These are phyloP conservation scores for Plasmopara halstedii DNA, from an alignment of 352 stramenopile species.

Conservation along the genomic window DNA sequence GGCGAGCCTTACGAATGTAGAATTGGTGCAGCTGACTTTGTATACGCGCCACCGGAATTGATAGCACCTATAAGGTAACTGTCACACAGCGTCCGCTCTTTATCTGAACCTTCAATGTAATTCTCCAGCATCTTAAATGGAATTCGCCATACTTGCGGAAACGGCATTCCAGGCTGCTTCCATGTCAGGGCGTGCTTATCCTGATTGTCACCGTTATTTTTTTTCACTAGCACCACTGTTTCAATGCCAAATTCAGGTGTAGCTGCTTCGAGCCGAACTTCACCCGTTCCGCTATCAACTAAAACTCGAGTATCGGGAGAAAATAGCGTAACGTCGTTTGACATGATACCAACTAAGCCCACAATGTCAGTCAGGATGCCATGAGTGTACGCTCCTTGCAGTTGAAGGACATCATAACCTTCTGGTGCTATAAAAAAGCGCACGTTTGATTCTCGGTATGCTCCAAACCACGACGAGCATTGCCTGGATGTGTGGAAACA, in stretches of 20 bases:
- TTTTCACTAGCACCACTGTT: conserved; percentile 38
- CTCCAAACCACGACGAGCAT: conserved; percentile 53
- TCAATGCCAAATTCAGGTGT: conserved; percentile 33
- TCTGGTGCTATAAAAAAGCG: conserved; percentile 37
- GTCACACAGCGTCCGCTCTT: conserved; percentile 21
- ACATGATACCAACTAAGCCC: conserved; percentile 15
- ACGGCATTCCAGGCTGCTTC: conserved; percentile 15
- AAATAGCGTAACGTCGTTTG: conserved; percentile 5
- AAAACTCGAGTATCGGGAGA: conserved; percentile 21
- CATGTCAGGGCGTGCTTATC: conserved; percentile 48
- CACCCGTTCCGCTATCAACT: conserved; percentile 24
- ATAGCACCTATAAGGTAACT: conserved; percentile 47
- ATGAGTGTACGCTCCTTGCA: conserved; percentile 20
- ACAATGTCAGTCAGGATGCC: conserved; percentile 31
- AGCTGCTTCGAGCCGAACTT: conserved; percentile 37
- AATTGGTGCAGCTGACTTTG: conserved; percentile 21
- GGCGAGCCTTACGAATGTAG: conserved; percentile 1
- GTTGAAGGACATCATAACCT: conserved; percentile 19
- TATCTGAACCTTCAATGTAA: conserved; percentile 8
- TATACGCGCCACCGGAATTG: conserved; percentile 34
- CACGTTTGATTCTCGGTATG: conserved; percentile 24
- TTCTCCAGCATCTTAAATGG: conserved; percentile 35
- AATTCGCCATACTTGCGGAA: conserved; percentile 27
- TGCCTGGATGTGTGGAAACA: conserved; percentile 52
- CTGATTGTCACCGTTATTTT: conserved; percentile 36